phyloP scores from a whole-genome alignment of 176 grass and related monocot species.

The Oryza coarctata region DNA sequence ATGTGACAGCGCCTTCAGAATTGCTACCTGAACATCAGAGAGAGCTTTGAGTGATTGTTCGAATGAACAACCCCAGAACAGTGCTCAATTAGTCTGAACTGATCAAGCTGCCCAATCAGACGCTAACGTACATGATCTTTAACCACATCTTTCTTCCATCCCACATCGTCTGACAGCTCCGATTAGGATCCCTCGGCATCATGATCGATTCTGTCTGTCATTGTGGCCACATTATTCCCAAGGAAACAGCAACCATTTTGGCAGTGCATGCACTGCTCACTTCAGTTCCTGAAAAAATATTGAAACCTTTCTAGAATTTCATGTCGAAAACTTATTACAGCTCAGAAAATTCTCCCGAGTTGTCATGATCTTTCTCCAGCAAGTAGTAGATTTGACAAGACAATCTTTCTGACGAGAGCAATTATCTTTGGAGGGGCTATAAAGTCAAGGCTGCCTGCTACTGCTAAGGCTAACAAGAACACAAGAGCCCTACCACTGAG shows the following conservation, averaged over 20 bases:
- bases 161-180: not conserved
- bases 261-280: not conserved
- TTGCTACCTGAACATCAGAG: slow-evolving; percentile 1
- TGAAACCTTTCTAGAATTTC: not conserved
- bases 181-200: not conserved
- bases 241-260: not conserved
- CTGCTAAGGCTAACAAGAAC: not conserved
- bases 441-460: slow-evolving; percentile 22
- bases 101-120: not conserved
- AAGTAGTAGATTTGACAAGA: not conserved
- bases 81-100: not conserved
- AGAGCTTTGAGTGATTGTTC: not conserved
- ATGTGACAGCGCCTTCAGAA: not conserved
- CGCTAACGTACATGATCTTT: not conserved
- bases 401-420: not conserved
- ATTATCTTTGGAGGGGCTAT: not conserved
- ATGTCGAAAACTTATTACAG: too few species aligned
- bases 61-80: not conserved
- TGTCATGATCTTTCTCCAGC: not conserved
- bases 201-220: not conserved
- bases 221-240: not conserved
- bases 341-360: not conserved
- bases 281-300: not conserved
- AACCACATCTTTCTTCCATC: not conserved
- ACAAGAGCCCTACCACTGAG: slow-evolving; percentile 1